Evolutionary conservation across 495 filamentous ascomycete species (phyloP), one percentile per base, ranked within the genome.

Genomic region (Zalerion maritima): DNA sequence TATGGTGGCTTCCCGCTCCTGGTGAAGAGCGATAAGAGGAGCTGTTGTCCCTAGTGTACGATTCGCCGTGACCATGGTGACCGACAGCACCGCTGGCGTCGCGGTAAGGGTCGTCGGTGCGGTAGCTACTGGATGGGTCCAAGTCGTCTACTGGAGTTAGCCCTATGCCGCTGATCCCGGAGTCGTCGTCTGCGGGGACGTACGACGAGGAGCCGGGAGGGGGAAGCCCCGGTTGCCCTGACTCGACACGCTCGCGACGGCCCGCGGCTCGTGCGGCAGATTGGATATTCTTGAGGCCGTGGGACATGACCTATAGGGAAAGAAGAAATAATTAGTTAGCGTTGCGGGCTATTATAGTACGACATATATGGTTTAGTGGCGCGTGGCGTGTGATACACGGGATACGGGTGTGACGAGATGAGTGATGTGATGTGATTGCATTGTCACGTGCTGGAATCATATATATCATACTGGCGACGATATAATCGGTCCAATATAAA

Each of bases 231-330:
- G 43, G 41, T 13, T 54, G 49, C 14, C 54, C 53, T 14, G 53
- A 46, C 42, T 61, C 58, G 32, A 67, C 47, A 27, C 64, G 57
- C 47, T 67, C 64, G 26, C 59, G 56, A 31, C 67, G 58, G 21
- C 62, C 52, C 28, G 52, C 55, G 25, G 64, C 53, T 37, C 65
- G 57, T 16, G 65, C 60, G 15, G 61, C 53, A 25, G 57, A 60
- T 39, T 68, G 63, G 37, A 71, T 56, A 16, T 71, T 71, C 40
- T 68, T 69, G 30, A 71, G 55, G 24, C 67, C 67, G 42, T 65
- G 64, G 43, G 60, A 60, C 62, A 71, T 67, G 49, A 58, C 64
- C 67, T 71, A 37, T 21, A 24, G 4, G 40, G 47, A 6, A 8
- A 10, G 13, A n/a, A 10, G 7, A 15, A 6, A 28, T 6, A 28